Conservation (phyloP, 2,329 filamentous ascomycete genomes). For the Colletotrichum destructivum region DNA sequence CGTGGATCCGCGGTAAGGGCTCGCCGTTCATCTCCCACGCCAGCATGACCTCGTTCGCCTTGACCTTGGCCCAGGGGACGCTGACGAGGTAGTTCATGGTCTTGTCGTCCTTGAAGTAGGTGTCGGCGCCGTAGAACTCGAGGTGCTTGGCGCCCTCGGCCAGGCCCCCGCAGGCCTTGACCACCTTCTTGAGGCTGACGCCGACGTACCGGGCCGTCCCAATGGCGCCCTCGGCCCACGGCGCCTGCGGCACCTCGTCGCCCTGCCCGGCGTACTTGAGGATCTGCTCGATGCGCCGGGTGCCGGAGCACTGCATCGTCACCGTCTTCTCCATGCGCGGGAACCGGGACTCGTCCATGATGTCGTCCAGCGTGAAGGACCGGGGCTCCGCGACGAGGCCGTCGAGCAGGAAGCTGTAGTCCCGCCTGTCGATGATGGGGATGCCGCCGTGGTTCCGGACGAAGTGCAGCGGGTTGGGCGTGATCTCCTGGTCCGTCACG, state of each 20-base stretch:
- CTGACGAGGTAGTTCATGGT: conserved; percentile 78
- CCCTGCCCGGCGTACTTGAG: conserved; percentile 76
- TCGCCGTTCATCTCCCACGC: conserved; percentile 82
- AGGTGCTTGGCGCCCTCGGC: conserved; percentile 69
- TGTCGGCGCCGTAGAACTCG: conserved; percentile 79
- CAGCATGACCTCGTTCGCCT: conserved; percentile 75
- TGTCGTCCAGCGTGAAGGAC: conserved; percentile 69
- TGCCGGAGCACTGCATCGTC: conserved; percentile 79
- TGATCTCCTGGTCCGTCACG: conserved; percentile 69
- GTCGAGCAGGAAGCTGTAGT: conserved; percentile 69
- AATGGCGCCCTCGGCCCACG: conserved; percentile 78
- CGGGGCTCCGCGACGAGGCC: conserved; percentile 74
- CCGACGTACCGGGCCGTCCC: conserved; percentile 75
- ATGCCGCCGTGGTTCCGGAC: conserved; percentile 82
- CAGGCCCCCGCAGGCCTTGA: conserved; percentile 79
- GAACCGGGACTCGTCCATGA: conserved; percentile 73
- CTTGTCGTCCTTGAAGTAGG: conserved; percentile 79
- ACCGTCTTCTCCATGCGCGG: conserved; percentile 71
- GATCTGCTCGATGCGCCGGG: conserved; percentile 79
- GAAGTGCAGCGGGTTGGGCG: conserved; percentile 72
- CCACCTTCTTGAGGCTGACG: conserved; percentile 77
- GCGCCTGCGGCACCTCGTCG: conserved; percentile 70
- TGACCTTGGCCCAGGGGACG: conserved; percentile 78
- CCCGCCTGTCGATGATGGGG: conserved; percentile 72
- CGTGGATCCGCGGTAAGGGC: conserved; percentile 75